Base-by-base conservation (phyloP, 129 eudicot species). In the Chrysanthemum lavandulifolium region DNA sequence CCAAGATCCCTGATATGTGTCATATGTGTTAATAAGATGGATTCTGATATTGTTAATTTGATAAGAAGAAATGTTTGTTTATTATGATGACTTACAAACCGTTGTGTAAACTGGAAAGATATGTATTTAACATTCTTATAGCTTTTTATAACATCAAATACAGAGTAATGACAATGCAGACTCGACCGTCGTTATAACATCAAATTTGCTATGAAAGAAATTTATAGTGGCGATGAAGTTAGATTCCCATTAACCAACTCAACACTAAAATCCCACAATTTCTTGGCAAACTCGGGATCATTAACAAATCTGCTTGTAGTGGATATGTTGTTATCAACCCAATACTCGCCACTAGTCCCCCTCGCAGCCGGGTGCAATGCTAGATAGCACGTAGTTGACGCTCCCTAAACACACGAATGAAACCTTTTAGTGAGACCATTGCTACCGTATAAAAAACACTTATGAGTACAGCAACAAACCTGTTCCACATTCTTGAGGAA, bases 241-340 rank as follows among this genome's bases (percentile, higher is more conserved):
- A 57, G 73, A 18, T 54, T 14, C 45, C 70, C 69, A 4, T 79
- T 73, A 47, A 74, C 68, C 74, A 79, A 73, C 15, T 67, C 71
- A 71, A 84, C 79, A 74, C 95, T 91, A 79, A 88, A 83, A 50
- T 91, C 97, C 95, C 97, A 91, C 10, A 91, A 68, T 55, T 86
- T 88, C 81, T 88, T 88, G 2, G 85, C 89, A 52, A 91, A 67
- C 36, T 85, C 88, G 15, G 78, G 77, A 78, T 87, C 97, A 13
- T 62, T 69, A 54, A 86, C 89, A 72, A 74, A 76, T n/a, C 75
- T 18, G 58, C 78, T 83, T 12, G 85, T 66, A 29, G 59, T 75
- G 1, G 84, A 76, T 47, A 85, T 65, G 52, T 91, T 88, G 73
- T 80, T 81, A 78, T 88, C 91, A 3, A 79, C 73, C 80, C 87